Evolutionary conservation across 306 rosid genomes (phyloP), one percentile per base, ranked within the genome.

Genomic region (Fragaria nilgerrensis): DNA sequence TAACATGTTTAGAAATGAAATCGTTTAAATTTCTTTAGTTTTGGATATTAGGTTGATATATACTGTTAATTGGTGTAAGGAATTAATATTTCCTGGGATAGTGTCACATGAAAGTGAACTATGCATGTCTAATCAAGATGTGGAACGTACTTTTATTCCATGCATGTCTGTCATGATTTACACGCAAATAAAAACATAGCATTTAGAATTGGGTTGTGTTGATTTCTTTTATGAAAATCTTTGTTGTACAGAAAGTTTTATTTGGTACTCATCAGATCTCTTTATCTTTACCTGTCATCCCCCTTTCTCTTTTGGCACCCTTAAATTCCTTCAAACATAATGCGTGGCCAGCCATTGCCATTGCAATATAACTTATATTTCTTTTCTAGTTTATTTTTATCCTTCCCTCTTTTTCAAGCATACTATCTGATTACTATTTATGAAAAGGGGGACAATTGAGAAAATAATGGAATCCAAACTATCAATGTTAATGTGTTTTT

Each of bases 1-100:
- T 87, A 84, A 75, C 19, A 50, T 50, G 11, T 11, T 59, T 14
- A 12, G 0, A 9, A 61, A 27, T 61, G 20, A 61, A 61, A 5
- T 61, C 2, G 39, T 27, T 61, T 27, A 0, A 1, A 13, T 27
- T 27, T 14, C 3, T 29, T 29, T 5, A 34, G 1, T 61, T 27
- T 61, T 61, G 66, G 19, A 27, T 61, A 1, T 61, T 4, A 13
- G 39, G 39, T 25, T 12, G 17, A 59, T 59, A 25, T 25, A 13
- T 25, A 5, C 1, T 23, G 19, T 25, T 12, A 27, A 4, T 23
- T 4, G 7, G 66, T 59, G 17, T 25, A 25, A 3, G 6, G 16
- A 58, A 10, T 59, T 16, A 4, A 36, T 36, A 3, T 0, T 23
- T n/a, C 29, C 63, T 56, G 63, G 32, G 63, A n/a, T 22, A n/a